Evolutionary conservation across 176 grass and related monocot species (phyloP).

Genomic region (Raddia distichophylla): DNA sequence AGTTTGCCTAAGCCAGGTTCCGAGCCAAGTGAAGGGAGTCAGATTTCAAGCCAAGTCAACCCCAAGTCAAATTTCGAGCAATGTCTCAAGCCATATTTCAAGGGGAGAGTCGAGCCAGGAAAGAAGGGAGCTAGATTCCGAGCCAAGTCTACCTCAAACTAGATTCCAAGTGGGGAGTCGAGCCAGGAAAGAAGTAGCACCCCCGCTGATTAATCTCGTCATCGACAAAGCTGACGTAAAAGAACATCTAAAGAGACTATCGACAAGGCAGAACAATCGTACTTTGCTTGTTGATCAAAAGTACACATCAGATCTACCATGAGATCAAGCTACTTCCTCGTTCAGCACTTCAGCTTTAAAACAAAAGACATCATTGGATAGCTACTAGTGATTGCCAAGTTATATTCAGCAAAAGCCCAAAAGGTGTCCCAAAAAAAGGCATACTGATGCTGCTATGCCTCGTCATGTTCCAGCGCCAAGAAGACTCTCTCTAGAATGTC

Average conservation of each 20-base stretch:
- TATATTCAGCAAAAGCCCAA: neutral
- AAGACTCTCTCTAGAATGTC: neutral
- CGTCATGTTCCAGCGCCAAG: conserved; percentile 13
- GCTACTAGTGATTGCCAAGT: neutral
- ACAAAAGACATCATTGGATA: conserved; percentile 7
- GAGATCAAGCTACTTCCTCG: conserved; percentile 11
- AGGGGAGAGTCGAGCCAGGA: too few relatives aligned
- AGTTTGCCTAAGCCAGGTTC: too few relatives aligned
- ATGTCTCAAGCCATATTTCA: too few relatives aligned
- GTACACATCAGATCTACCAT: neutral
- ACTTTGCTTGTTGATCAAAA: neutral
- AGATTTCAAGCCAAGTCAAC: too few relatives aligned
- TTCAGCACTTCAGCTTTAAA: conserved; percentile 23
- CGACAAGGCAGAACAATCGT: neutral
- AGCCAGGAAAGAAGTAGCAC: too few relatives aligned
- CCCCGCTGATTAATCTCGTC: too few relatives aligned
- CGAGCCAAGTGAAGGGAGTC: too few relatives aligned
- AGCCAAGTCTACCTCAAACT: too few relatives aligned
- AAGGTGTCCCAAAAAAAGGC: conserved; percentile 2
- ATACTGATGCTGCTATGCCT: neutral
- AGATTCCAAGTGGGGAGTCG: too few relatives aligned
- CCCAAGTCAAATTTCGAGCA: too few relatives aligned
- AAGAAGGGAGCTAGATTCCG: too few relatives aligned
- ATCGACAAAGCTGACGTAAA: neutral
- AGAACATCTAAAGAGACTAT: neutral